These are phyloP conservation scores for Leccinum fuscescens DNA, from an alignment of 1,284 basidiomycete species.

Conservation along the genomic window DNA sequence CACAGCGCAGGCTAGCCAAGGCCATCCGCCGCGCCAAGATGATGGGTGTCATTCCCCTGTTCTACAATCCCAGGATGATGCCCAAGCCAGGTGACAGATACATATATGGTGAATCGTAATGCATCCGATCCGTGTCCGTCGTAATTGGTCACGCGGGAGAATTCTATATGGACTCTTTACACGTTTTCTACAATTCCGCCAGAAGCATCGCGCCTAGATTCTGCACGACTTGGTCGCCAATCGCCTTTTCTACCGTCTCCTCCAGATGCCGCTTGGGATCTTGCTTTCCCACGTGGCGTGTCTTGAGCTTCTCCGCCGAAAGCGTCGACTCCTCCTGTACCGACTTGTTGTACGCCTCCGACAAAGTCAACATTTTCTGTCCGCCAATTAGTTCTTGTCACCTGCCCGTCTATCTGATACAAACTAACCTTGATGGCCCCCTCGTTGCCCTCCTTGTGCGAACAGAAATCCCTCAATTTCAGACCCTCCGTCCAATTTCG, in stretches of 20 bases:
- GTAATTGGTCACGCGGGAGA: constrained; percentile 1
- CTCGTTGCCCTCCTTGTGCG: constrained; percentile 84
- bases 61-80: constrained; percentile 43
- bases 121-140: constrained; percentile 17
- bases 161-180: not conserved
- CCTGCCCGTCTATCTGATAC: constrained; percentile 4
- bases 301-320: constrained; percentile 88
- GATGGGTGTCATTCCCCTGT: constrained; percentile 84
- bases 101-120: not conserved
- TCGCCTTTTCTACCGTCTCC: constrained; percentile 94
- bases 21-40: constrained; percentile 89
- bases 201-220: constrained; percentile 89
- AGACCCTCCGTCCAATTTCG: constrained; percentile 97
- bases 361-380: constrained; percentile 89
- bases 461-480: constrained; percentile 84
- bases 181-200: constrained; percentile 64
- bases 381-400: constrained; percentile 13
- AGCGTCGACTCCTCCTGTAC: constrained; percentile 95
- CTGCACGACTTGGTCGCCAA: constrained; percentile 95
- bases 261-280: constrained; percentile 97
- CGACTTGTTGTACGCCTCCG: constrained; percentile 92
- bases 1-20: constrained; percentile 80
- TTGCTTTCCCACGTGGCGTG: constrained; percentile 95
- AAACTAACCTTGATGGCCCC: constrained; percentile 81
- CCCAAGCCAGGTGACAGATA: constrained; percentile 17